Evolutionary conservation across 768 basidiomycete genomes (phyloP), one percentile per base, ranked within the genome.

Genomic region (Mycena amicta): DNA sequence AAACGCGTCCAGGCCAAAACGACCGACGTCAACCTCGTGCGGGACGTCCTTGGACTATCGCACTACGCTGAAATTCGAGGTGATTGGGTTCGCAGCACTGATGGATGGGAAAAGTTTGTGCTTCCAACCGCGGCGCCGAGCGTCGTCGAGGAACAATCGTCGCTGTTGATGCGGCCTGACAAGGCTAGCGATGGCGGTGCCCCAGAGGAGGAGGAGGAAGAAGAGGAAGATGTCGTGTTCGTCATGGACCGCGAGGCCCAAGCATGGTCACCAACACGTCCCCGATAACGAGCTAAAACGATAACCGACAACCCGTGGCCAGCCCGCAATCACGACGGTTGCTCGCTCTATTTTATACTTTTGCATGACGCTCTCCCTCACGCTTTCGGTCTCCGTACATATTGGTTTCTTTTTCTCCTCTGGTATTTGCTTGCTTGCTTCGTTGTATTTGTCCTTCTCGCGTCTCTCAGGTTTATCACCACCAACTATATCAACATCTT

Each of bases 41-140:
- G 59, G 29, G 62, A 64, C 56, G 62, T 64, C 18, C 53, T 64
- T 1, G 59, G 29, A 25, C 53, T 64, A 20, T 64, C 62, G n/a
- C 50, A 54, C 31, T 64, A 60, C 23, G 62, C 59, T 26, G 62
- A 64, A 39, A 57, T 60, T 22, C 59, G 62, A 16, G 62, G 62
- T 28, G 62, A 64, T 18, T 64, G 62, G 62, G 62, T 64, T 16
- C 59, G 62, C 39, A 64, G 58, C 53, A 64, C 58, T n/a, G 62
- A 64, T 26, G 59, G 58, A 5, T 64, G 62, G 62, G 62, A 64
- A 41, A 47, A 55, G 39, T 64, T 60, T 25, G 62, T 64, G 16
- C 56, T 64, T 3, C 62, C 62, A 29, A 60, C 56, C 2, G 62
- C 62, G 15, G 22, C 3, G 26, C 59, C 59, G 45, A 64, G 62